Base-by-base conservation (phyloP, 2,329 filamentous ascomycete species). In the Verruconis gallopava region DNA sequence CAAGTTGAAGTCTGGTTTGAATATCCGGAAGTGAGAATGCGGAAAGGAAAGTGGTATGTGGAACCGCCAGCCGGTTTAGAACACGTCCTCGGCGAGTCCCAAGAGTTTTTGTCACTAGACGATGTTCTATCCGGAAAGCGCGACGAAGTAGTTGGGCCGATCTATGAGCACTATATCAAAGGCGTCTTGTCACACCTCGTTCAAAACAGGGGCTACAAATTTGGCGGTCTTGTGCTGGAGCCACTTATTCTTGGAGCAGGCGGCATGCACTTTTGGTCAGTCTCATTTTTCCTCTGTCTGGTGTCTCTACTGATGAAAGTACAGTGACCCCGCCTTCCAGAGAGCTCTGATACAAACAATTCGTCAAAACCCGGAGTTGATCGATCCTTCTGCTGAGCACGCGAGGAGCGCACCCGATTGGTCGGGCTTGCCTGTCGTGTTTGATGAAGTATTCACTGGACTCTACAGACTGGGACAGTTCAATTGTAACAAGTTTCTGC, bases 361-460 rank as follows among this genome's bases (percentile, higher is more conserved):
- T 38, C 79, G 84, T 28, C 55, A 62, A 3, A 73, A 71, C 5
- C 62, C 73, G 0, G 55, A 72, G 12, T 60, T 81, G 4, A 80
- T 83, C 49, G 58, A 62, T 28, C 44, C 52, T 4, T 46, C 49
- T 11, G 21, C 47, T 13, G 19, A 37, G 1, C 22, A 42, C 42
- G 37, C 46, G 41, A 4, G 17, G 46, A 43, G 35, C 47, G 41
- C 44, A 28, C 44, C 51, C n/a, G 14, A 19, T 41, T 93, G 85
- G 85, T 67, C 68, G 1, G 83, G 85, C 2, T 70, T 93, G 3
- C 85, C 85, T 0, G 64, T 93, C 30, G 68, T 93, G 50, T 85
- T 85, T 49, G 85, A 93, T 54, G 85, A 93, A 55, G 85, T 93
- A 25, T 93, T 93, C 60, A 89, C 84, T 0, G 85, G 85, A 1